These are phyloP conservation scores for Trypanosoma lewisi DNA, from an alignment of 208 protist genomes.

Conservation along the genomic window DNA sequence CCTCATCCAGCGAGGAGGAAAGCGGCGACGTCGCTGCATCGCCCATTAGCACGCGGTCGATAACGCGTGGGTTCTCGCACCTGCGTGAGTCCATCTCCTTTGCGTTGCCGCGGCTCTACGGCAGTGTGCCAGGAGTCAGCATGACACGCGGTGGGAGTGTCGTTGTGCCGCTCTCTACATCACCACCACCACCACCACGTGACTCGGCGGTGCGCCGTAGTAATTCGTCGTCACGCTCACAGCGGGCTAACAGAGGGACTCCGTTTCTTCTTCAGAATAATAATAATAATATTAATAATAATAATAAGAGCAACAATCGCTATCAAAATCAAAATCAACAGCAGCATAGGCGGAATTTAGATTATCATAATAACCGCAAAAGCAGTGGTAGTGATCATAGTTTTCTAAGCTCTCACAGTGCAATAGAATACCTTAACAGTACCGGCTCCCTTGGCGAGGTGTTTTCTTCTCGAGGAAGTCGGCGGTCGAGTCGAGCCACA, in stretches of 20 bases:
- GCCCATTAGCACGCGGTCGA: conserved; percentile 14
- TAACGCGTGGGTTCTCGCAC: conserved; percentile 46
- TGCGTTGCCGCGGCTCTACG: conserved; percentile 4
- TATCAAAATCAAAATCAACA: neutral
- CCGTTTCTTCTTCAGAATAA: too few species aligned
- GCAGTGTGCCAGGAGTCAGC: neutral
- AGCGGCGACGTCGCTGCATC: conserved; percentile 2
- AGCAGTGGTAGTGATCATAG: conserved; percentile 19
- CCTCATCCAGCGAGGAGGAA: neutral
- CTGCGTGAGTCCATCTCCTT: conserved; percentile 49
- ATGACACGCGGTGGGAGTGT: conserved; percentile 14
- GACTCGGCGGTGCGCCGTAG: conserved; percentile 14
- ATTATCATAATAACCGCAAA: neutral
- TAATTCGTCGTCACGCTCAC: conserved; percentile 16
- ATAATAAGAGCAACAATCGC: neutral
- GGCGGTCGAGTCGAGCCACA: conserved; percentile 24
- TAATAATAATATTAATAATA: neutral
- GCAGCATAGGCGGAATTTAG: neutral
- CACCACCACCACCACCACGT: conserved; percentile 8
- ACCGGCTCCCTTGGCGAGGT: conserved; percentile 39
- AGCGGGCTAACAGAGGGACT: neutral
- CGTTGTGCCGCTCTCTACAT: neutral
- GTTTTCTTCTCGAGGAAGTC: conserved; percentile 50
- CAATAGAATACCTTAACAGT: conserved; percentile 22
- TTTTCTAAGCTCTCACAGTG: conserved; percentile 21